phyloP scores from a whole-genome alignment of 331 rosid genomes.

The Acacia pycnantha region DNA sequence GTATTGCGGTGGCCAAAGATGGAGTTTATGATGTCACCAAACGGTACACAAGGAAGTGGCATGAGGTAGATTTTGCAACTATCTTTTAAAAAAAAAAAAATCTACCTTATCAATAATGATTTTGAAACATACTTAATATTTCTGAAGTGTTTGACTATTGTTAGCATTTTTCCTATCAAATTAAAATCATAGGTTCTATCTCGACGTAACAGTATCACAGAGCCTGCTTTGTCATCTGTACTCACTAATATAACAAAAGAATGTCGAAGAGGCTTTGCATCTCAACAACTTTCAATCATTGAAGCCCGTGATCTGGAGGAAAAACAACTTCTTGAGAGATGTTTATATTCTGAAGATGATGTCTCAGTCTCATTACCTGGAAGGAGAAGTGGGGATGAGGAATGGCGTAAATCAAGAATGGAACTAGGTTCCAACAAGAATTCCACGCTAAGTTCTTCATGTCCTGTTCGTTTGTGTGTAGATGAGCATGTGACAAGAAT shows the following conservation, averaged over 20 bases:
- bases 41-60: conserved; percentile 94
- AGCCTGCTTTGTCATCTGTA: conserved; percentile 58
- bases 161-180: conserved; percentile 10
- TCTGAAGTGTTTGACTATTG: conserved; percentile 16
- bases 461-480: conserved; percentile 71
- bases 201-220: conserved; percentile 55
- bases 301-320: conserved; percentile 70
- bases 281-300: conserved; percentile 57
- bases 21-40: conserved; percentile 89
- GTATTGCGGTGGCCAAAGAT: conserved; percentile 69
- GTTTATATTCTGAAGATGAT: conserved; percentile 51
- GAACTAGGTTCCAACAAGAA: conserved; percentile 69
- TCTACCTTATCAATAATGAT: neutral
- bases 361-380: conserved; percentile 78
- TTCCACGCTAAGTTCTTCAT: conserved; percentile 47
- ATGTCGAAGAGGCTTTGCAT: conserved; percentile 53
- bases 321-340: conserved; percentile 56
- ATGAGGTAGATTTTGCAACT: conserved; percentile 54
- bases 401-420: conserved; percentile 86
- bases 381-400: conserved; percentile 87
- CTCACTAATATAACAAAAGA: conserved; percentile 57
- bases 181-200: conserved; percentile 65
- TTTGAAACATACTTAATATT: neutral
- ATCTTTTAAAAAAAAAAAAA: neutral
- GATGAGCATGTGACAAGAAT: conserved; percentile 86